A percentile compares a stretch with the other conserved stretches of the same genome.
Conservation (phyloP, 352 stramenopile genomes). For the Phytophthora aleatoria region DNA sequence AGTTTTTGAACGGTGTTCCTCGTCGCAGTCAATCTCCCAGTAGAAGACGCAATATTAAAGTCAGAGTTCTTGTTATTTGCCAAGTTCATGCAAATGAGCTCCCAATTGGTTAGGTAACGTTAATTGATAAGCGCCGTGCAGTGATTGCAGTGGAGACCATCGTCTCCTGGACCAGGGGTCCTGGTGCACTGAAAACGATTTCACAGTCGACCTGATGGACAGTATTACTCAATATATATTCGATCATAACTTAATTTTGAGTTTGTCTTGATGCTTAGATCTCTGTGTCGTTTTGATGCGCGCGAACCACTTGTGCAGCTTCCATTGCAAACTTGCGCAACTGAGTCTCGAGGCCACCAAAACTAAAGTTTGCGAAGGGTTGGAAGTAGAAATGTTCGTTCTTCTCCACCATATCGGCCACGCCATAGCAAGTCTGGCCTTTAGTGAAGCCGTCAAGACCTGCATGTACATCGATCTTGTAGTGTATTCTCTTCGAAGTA, state of each 20-base stretch:
- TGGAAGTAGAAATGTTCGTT: constrained; percentile 35
- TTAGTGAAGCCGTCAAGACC: constrained; percentile 37
- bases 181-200: too few species aligned
- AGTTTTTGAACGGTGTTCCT: too few species aligned
- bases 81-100: too few species aligned
- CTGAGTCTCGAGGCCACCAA: constrained; percentile 28
- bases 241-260: constrained; percentile 15
- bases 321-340: constrained; percentile 33
- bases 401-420: constrained; percentile 24
- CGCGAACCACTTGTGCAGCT: constrained; percentile 21
- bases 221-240: background rate
- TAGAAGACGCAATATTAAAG: too few species aligned
- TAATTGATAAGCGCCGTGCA: too few species aligned
- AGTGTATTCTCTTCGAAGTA: constrained; percentile 43
- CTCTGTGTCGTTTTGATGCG: constrained; percentile 13
- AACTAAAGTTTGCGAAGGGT: constrained; percentile 26
- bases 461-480: constrained; percentile 61
- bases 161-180: too few species aligned
- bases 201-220: too few species aligned
- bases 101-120: too few species aligned
- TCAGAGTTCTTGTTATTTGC: too few species aligned
- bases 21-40: too few species aligned
- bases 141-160: too few species aligned
- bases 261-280: background rate
- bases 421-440: constrained; percentile 65